Base-by-base conservation (phyloP, 768 basidiomycete genomes). In the Calocybe gangraenosa region DNA sequence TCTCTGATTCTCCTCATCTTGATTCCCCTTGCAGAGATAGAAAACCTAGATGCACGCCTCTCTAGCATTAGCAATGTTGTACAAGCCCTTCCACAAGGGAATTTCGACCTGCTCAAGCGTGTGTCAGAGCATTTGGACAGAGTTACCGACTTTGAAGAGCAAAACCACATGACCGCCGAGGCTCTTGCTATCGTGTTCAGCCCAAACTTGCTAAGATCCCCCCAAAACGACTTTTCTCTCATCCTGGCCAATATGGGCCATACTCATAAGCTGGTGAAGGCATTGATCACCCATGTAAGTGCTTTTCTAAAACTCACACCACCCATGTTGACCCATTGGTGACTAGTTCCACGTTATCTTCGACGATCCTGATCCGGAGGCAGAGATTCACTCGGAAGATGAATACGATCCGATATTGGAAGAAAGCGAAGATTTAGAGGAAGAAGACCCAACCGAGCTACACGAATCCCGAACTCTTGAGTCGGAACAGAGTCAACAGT, bases 111-210 rank as follows among this genome's bases (percentile, higher is more conserved):
- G n/a, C 69, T 93, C 53, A 81, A 76, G 49, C 80, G 90, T 17
- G 77, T 92, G 11, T 70, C 83, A 3, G 87, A 91, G 54, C 91
- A 92, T 63, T 73, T 93, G n/a, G 88, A 92, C 64, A 87, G 87
- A 58, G 86, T 92, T n/a, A 87, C 88, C 3, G 88, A 92, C 58
- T 88, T 76, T 63, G 89, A 92, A 59, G 89, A 92, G 47, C 76
- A 82, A 39, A 93, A 92, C 55, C 90, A 92, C 48, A 93, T 93
- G 91, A 88, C 86, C 1, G 82, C 87, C 1, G 84, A 91, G 52
- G 82, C 85, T 6, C 71, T 93, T 2, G 84, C 91, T 0, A 90
- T 91, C 42, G 88, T 92, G 14, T 91, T 92, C 63, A 87, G 87
- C 49, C 88, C 87, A 5, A 90, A 88, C 58, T 63, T 91, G 37